Conservation (phyloP, 2,329 filamentous ascomycete species). For the Stachybotrys elegans region DNA sequence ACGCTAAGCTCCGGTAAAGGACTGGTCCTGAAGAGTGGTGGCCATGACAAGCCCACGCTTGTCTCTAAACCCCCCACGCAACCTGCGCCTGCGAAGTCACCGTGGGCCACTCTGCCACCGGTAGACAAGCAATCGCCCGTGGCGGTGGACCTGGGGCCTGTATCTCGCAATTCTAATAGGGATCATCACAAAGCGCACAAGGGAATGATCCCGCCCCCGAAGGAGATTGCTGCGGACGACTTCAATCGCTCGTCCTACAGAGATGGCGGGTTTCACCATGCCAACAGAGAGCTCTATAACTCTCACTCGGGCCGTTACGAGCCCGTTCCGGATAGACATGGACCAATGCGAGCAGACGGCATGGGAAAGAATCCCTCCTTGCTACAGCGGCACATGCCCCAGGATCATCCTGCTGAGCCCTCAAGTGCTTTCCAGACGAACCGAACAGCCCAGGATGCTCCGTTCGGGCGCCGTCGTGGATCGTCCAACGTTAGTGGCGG, state of each 20-base stretch:
- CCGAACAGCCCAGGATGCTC: constrained; percentile 59
- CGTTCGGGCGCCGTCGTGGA: constrained; percentile 71
- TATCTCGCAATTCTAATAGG: too few relatives aligned
- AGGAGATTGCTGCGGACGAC: constrained; percentile 90
- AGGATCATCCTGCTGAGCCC: constrained; percentile 70
- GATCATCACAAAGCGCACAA: too few relatives aligned
- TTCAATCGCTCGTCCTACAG: constrained; percentile 82
- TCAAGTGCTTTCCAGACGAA: constrained; percentile 82
- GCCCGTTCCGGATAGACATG: constrained; percentile 74
- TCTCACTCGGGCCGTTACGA: constrained; percentile 94
- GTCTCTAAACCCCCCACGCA: constrained; percentile 66
- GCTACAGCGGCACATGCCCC: constrained; percentile 65
- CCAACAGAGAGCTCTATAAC: constrained; percentile 79
- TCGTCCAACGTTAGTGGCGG: constrained; percentile 91
- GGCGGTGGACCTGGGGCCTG: too few relatives aligned
- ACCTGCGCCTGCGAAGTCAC: constrained; percentile 74
- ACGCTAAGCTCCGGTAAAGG: constrained; percentile 52
- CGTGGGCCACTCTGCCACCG: constrained; percentile 83
- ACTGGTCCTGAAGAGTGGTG: constrained; percentile 58
- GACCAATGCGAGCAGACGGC: constrained; percentile 61
- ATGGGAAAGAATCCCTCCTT: constrained; percentile 69
- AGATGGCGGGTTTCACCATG: constrained; percentile 58
- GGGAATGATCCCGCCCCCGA: constrained; percentile 46
- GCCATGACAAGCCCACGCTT: constrained; percentile 65
- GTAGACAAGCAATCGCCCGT: constrained; percentile 75